Evolutionary conservation across 2,329 filamentous ascomycete genomes (phyloP).

Genomic region (Fusarium neocosmosporiellum): DNA sequence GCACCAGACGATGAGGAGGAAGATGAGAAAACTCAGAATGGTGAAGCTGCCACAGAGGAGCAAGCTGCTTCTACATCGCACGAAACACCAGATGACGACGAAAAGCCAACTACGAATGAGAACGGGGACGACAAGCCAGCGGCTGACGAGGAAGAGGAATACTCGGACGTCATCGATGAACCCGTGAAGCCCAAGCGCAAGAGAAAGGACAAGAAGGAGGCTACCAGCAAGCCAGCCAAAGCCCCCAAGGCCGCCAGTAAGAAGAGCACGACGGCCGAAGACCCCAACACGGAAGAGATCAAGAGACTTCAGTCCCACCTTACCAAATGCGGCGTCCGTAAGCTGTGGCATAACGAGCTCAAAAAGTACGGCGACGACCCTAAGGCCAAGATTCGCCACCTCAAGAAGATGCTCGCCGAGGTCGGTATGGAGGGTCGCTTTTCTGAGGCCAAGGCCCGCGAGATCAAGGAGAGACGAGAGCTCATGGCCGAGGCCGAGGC

Average conservation of each 20-base stretch:
- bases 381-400: slow-evolving; percentile 83
- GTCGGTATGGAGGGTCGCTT: slow-evolving; percentile 90
- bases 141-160: slow-evolving; percentile 52
- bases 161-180: slow-evolving; percentile 76
- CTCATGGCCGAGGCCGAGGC: slow-evolving; percentile 85
- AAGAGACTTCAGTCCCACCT: slow-evolving; percentile 90
- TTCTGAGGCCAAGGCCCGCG: slow-evolving; percentile 82
- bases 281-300: slow-evolving; percentile 81
- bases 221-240: slow-evolving; percentile 41
- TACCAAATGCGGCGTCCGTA: slow-evolving; percentile 89
- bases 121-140: slow-evolving; percentile 35
- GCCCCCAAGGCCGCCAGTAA: slow-evolving; percentile 43
- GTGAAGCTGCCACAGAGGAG: background rate
- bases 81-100: slow-evolving; percentile 10
- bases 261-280: slow-evolving; percentile 48
- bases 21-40: slow-evolving; percentile 2
- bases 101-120: slow-evolving; percentile 18
- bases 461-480: slow-evolving; percentile 90
- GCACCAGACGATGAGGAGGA: slow-evolving; percentile 5
- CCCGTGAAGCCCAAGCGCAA: slow-evolving; percentile 68
- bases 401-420: slow-evolving; percentile 82
- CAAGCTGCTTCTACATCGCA: background rate
- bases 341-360: slow-evolving; percentile 90
- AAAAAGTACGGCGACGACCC: slow-evolving; percentile 76
- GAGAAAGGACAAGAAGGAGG: slow-evolving; percentile 57